A percentile compares a stretch with the other conserved stretches of the same genome.
Evolutionary conservation across 495 filamentous ascomycete genomes (phyloP).

Genomic region (Penicillium desertorum): DNA sequence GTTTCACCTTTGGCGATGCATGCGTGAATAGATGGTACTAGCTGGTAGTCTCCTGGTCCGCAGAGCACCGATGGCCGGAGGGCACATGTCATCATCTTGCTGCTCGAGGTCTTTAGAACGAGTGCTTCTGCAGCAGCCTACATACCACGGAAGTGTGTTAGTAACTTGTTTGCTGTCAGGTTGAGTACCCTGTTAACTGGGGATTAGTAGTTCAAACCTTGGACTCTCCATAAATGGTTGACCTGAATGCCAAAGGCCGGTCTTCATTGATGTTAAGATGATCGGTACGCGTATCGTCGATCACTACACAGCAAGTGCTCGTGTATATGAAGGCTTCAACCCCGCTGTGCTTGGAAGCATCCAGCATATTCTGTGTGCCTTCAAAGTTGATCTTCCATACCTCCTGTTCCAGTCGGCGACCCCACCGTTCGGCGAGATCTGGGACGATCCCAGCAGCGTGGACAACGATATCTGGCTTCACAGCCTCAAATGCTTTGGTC

Average conservation of each 20-base stretch:
- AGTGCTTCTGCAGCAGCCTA: constrained; percentile 56
- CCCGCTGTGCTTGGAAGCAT: constrained; percentile 46
- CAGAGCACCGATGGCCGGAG: constrained; percentile 58
- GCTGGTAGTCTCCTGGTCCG: constrained; percentile 55
- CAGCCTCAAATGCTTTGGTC: constrained; percentile 28
- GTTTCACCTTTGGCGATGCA: constrained; percentile 57
- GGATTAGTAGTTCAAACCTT: constrained; percentile 42
- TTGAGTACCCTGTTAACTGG: background rate
- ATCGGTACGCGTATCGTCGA: constrained; percentile 52
- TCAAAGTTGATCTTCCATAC: constrained; percentile 56
- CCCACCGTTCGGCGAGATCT: constrained; percentile 40
- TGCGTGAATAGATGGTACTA: constrained; percentile 54
- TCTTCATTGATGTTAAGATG: constrained; percentile 56
- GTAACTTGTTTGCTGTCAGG: background rate
- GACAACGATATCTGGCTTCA: constrained; percentile 46
- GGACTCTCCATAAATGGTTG: constrained; percentile 58
- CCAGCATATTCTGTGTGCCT: constrained; percentile 58
- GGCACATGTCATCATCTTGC: constrained; percentile 51
- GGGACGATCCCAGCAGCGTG: constrained; percentile 50
- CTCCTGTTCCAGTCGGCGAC: constrained; percentile 34
- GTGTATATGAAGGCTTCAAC: constrained; percentile 60
- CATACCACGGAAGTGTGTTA: background rate
- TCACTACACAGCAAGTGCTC: constrained; percentile 54
- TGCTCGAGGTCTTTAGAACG: constrained; percentile 51
- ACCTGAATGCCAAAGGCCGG: constrained; percentile 49